Conservation (phyloP, 305 asterid genomes). For the Solanum hybrid region DNA sequence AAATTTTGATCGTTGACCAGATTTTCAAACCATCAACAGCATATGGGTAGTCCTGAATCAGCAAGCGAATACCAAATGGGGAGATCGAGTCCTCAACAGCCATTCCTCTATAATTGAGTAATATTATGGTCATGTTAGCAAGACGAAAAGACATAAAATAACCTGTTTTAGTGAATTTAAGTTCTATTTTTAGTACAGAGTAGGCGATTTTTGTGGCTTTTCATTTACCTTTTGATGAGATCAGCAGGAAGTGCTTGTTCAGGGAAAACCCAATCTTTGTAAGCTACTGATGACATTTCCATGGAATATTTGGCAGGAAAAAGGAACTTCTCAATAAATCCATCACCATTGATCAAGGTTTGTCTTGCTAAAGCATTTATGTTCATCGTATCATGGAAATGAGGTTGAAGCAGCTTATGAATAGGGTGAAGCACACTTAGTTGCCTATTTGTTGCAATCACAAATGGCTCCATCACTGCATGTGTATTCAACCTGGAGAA, state of each 20-base stretch:
- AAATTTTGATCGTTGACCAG: slow-evolving; percentile 68
- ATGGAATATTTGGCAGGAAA: slow-evolving; percentile 26
- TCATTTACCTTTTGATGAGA: slow-evolving; percentile 54
- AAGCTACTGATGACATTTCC: slow-evolving; percentile 24
- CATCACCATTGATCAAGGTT: slow-evolving; percentile 17
- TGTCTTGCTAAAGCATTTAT: slow-evolving; percentile 30
- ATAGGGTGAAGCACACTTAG: slow-evolving; percentile 28
- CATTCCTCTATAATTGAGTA: not conserved
- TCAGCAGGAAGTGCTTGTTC: slow-evolving; percentile 80
- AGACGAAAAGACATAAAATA: not conserved
- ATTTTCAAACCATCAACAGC: slow-evolving; percentile 71
- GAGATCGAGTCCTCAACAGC: too few relatives aligned
- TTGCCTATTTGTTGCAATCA: slow-evolving; percentile 29
- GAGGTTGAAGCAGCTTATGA: slow-evolving; percentile 24
- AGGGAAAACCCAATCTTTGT: slow-evolving; percentile 21
- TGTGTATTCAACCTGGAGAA: slow-evolving; percentile 2
- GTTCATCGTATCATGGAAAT: slow-evolving; percentile 25
- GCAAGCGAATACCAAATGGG: too few relatives aligned
- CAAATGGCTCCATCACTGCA: slow-evolving; percentile 6
- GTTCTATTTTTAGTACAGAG: not conserved
- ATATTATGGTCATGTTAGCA: not conserved
- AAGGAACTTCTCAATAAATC: slow-evolving; percentile 16
- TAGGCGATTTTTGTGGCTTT: not conserved
- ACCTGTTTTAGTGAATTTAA: not conserved
- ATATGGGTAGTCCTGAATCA: too few relatives aligned